A percentile compares a stretch with the other conserved stretches of the same genome.
Evolutionary conservation across 2,329 filamentous ascomycete genomes (phyloP).

Genomic region (Nakataea oryzae): DNA sequence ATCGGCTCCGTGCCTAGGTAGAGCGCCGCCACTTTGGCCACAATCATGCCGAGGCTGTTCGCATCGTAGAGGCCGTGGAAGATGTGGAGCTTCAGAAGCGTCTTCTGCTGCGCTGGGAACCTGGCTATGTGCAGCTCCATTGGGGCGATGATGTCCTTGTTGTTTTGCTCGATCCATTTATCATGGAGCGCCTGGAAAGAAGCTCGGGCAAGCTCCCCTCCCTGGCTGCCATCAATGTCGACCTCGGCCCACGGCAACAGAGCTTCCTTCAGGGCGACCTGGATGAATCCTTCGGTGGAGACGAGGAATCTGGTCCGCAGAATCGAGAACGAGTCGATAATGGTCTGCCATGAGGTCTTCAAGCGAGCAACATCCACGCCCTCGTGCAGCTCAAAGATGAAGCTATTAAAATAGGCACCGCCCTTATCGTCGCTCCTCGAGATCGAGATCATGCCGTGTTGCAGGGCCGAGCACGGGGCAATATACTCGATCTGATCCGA

Average conservation of each 20-base stretch:
- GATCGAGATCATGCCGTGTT: slow-evolving; percentile 75
- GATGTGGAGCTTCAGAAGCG: slow-evolving; percentile 51
- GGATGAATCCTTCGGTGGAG: slow-evolving; percentile 66
- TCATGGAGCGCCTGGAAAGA: slow-evolving; percentile 1
- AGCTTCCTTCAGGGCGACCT: slow-evolving; percentile 48
- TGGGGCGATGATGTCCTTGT: slow-evolving; percentile 34
- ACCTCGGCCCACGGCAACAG: slow-evolving; percentile 32
- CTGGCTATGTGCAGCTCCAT: slow-evolving; percentile 36
- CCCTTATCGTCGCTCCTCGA: slow-evolving; percentile 43
- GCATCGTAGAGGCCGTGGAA: slow-evolving; percentile 89
- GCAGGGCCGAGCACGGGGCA: slow-evolving; percentile 73
- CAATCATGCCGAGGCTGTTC: slow-evolving; percentile 59
- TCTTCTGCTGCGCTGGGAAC: slow-evolving; percentile 7
- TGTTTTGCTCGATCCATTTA: slow-evolving; percentile 46
- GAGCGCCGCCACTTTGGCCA: slow-evolving; percentile 43
- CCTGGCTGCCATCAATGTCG: slow-evolving; percentile 10
- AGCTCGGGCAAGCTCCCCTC: slow-evolving; percentile 16
- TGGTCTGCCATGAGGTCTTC: slow-evolving; percentile 42
- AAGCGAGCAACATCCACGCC: slow-evolving; percentile 36
- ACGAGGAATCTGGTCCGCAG: slow-evolving; percentile 63
- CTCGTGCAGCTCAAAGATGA: slow-evolving; percentile 45
- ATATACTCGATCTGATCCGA: slow-evolving; percentile 56
- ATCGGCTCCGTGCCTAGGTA: slow-evolving; percentile 27
- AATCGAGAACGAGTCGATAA: slow-evolving; percentile 46
- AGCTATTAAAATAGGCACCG: slow-evolving; percentile 67